Percentiles rank a stretch among this genome's conserved stretches.
These are phyloP conservation scores for Trichoderma koningiopsis DNA, from an alignment of 2,329 filamentous ascomycete species.

Conservation along the genomic window DNA sequence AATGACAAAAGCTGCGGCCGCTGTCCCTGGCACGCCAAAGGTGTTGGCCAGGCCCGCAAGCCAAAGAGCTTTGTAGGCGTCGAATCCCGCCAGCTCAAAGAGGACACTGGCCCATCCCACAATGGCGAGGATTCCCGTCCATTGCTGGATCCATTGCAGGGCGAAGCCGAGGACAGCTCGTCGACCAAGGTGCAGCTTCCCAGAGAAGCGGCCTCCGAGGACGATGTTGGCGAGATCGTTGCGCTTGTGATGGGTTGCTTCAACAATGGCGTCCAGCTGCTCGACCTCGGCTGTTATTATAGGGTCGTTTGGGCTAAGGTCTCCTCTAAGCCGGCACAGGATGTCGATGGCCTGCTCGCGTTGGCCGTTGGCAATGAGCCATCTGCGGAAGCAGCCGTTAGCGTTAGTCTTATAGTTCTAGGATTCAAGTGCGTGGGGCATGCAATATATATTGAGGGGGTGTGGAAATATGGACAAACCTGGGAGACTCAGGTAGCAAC, in stretches of 20 bases:
- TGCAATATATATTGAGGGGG: not conserved
- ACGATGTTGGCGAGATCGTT: conserved; percentile 45
- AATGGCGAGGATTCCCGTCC: conserved; percentile 48
- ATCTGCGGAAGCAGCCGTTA: conserved; percentile 30
- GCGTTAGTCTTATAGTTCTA: not conserved
- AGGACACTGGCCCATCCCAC: conserved; percentile 39
- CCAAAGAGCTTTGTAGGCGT: conserved; percentile 35
- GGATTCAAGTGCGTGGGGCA: not conserved
- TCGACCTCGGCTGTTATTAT: conserved; percentile 40
- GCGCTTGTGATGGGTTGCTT: conserved; percentile 43
- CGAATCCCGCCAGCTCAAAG: conserved; percentile 33
- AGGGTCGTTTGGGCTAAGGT: conserved; percentile 38
- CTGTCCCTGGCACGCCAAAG: conserved; percentile 53
- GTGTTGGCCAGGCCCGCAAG: conserved; percentile 55
- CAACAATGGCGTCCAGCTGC: conserved; percentile 45
- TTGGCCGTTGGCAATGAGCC: conserved; percentile 42
- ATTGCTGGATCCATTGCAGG: conserved; percentile 48
- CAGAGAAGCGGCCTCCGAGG: conserved; percentile 41
- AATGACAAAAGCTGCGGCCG: conserved; percentile 53
- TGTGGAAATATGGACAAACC: conserved; percentile 30
- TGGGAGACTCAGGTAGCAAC: conserved; percentile 50
- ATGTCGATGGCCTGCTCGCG: conserved; percentile 40
- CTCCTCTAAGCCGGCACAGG: conserved; percentile 37
- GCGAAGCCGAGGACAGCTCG: conserved; percentile 45
- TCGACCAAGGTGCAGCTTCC: conserved; percentile 42